phyloP scores from a whole-genome alignment of 495 filamentous ascomycete species.

The Achaetomiella virescens region DNA sequence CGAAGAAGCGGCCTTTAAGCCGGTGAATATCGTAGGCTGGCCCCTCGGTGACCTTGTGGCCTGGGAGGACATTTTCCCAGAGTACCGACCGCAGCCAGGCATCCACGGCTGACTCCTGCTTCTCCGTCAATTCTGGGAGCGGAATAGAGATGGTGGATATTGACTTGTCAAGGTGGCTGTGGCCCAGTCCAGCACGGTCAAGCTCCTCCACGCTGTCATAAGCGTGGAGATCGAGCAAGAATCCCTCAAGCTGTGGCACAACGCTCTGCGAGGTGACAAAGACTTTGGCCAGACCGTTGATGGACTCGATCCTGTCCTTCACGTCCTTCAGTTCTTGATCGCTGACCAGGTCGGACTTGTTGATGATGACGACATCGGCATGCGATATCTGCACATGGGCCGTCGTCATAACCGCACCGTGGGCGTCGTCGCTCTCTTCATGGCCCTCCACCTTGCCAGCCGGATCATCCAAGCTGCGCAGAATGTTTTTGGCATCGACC shows the following conservation, averaged over 20 bases:
- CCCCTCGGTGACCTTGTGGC: constrained; percentile 14
- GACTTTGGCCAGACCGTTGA: constrained; percentile 86
- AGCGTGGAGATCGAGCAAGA: constrained; percentile 84
- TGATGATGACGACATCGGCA: constrained; percentile 92
- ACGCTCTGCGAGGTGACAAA: constrained; percentile 72
- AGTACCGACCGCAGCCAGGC: constrained; percentile 76
- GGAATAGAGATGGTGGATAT: constrained; percentile 79
- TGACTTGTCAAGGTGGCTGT: constrained; percentile 82
- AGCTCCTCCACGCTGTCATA: constrained; percentile 74
- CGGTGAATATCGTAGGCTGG: constrained; percentile 69
- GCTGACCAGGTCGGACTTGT: constrained; percentile 88
- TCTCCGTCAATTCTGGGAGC: constrained; percentile 48
- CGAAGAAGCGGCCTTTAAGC: constrained; percentile 67
- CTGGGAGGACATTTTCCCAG: constrained; percentile 70
- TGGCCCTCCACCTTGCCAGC: constrained; percentile 53
- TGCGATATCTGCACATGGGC: constrained; percentile 95
- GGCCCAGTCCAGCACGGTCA: constrained; percentile 59
- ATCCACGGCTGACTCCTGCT: constrained; percentile 58
- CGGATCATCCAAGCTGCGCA: constrained; percentile 71
- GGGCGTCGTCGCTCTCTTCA: constrained; percentile 42
- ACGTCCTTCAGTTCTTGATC: constrained; percentile 58
- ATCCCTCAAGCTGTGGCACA: constrained; percentile 74
- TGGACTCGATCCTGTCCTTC: constrained; percentile 61
- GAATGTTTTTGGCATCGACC: constrained; percentile 90
- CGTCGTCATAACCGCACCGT: constrained; percentile 67